phyloP scores from a whole-genome alignment of 495 filamentous ascomycete species.

The Neurospora sp. region DNA sequence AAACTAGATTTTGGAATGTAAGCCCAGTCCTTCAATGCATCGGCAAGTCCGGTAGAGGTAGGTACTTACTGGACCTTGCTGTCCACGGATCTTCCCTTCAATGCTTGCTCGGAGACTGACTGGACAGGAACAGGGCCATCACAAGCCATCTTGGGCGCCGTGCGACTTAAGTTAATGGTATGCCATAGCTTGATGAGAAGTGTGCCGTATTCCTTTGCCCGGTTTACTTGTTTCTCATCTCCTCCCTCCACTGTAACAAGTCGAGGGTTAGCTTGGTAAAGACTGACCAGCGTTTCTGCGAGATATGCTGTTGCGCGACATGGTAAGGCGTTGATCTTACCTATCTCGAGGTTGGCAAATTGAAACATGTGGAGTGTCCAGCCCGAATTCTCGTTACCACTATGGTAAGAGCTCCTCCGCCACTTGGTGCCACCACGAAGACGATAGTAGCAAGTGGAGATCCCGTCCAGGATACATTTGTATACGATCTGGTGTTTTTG shows the following conservation, averaged over 20 bases:
- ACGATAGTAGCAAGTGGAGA: neutral
- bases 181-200: neutral
- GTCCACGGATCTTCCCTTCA: conserved; percentile 9
- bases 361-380: neutral
- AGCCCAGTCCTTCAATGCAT: neutral
- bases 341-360: neutral
- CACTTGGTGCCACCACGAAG: neutral
- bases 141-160: too few relatives aligned
- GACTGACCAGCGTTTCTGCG: neutral
- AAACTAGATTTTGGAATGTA: neutral
- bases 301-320: neutral
- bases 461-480: neutral
- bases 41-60: neutral
- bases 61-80: conserved; percentile 1
- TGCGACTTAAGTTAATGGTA: neutral
- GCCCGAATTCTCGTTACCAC: neutral
- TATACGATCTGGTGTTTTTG: neutral
- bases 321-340: neutral
- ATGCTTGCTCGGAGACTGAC: conserved; percentile 1
- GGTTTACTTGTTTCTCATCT: neutral
- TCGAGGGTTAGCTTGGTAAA: neutral
- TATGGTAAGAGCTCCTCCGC: rapidly evolving
- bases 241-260: neutral
- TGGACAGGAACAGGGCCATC: neutral
- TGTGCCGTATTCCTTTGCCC: neutral